Evolutionary conservation across 768 basidiomycete genomes (phyloP).

Genomic region (Daedaleopsis sinensis): DNA sequence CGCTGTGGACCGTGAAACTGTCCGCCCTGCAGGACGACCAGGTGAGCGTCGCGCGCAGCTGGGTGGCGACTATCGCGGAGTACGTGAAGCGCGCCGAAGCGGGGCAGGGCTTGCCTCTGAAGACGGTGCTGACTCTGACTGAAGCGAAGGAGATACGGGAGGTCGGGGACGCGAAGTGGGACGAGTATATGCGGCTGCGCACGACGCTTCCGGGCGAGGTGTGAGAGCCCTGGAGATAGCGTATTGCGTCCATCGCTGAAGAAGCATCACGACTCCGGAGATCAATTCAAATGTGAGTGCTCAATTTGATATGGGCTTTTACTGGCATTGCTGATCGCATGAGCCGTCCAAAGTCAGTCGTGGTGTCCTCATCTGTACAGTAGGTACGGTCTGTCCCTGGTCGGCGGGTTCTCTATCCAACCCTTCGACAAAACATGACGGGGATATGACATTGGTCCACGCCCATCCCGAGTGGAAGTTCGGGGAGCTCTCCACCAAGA

Average conservation of each 20-base stretch:
- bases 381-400: too few species aligned
- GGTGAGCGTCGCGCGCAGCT: constrained; percentile 50
- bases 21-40: constrained; percentile 52
- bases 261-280: not conserved
- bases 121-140: constrained; percentile 50
- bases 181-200: constrained; percentile 45
- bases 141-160: constrained; percentile 57
- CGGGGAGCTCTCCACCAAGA: too few species aligned
- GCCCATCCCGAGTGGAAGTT: too few species aligned
- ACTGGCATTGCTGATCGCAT: not conserved
- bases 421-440: too few species aligned
- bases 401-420: too few species aligned
- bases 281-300: not conserved
- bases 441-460: too few species aligned
- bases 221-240: not conserved
- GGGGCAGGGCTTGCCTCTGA: constrained; percentile 30
- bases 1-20: constrained; percentile 61
- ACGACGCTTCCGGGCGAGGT: constrained; percentile 35
- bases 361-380: too few species aligned
- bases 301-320: not conserved
- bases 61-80: constrained; percentile 54
- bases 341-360: too few species aligned
- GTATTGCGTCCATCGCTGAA: not conserved
- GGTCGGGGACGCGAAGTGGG: constrained; percentile 58
- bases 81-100: constrained; percentile 47